Base-by-base conservation (phyloP, 1,284 basidiomycete genomes). In the Moesziomyces antarcticus region DNA sequence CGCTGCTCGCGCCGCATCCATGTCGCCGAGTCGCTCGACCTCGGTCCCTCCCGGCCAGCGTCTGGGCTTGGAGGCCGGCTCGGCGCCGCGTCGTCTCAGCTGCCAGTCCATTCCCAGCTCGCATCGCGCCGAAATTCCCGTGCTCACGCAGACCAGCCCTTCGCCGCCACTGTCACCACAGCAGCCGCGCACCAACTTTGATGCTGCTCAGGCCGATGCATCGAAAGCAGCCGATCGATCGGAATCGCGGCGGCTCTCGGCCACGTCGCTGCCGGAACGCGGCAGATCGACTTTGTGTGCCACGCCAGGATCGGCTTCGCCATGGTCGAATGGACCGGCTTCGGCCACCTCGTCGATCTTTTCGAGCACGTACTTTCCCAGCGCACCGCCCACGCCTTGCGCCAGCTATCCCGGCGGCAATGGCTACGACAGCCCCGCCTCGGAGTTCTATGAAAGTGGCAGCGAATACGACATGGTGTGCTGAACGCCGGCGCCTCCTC, bases 361-460 rank as follows among this genome's bases (percentile, higher is more conserved):
- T 52, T 72, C 69, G 52, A 72, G 69, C 56, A 63, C 69, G 13
- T 72, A 72, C 37, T 72, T 62, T 21, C 69, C 69, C 10, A 51
- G 44, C 48, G 58, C 56, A 4, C 56, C 60, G 18, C 46, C 68
- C 11, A 49, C 54, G 30, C 55, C 63, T 9, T 53, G 54, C 43
- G 43, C 53, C 22, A 54, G 59, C 56, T 72, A 62, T 27, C 59
- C 66, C 3, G 66, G 64, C 21, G 50, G 69, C 66, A 78, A 64
- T 48, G 80, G 76, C 20, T 76, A 78, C 51, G 81, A 83, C 51
- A 71, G 73, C 33, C 80, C 82, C 9, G 70, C 67, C 3, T 69
- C 64, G 5, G 82, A 81, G 27, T 77, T 82, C 59, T 80, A 78
- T 61, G 81, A 82, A 44, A 79, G 78, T 52, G 82, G 82, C 22